Percentiles rank a stretch among this genome's conserved stretches.
Evolutionary conservation across 108 stramenopile species (phyloP).

Genomic region (Seminavis robusta): DNA sequence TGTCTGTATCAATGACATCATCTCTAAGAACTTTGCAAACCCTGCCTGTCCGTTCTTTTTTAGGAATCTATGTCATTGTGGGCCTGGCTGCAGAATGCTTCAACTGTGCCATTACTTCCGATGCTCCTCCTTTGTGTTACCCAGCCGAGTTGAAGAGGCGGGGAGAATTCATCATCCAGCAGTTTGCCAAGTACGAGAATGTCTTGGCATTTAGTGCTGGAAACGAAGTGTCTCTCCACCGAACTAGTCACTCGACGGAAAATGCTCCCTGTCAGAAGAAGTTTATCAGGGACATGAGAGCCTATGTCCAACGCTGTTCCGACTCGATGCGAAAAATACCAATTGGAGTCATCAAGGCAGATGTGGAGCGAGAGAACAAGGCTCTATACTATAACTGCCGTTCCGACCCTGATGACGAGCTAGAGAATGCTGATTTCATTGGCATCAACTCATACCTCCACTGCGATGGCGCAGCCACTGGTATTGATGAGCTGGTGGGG

Average conservation of each 20-base stretch:
- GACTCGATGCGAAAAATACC: conserved; percentile 19
- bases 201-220: conserved; percentile 37
- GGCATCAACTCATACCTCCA: conserved; percentile 38
- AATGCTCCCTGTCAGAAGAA: conserved; percentile 48
- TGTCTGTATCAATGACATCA: no score
- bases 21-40: no score
- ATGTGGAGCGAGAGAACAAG: conserved; percentile 1
- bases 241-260: conserved; percentile 3
- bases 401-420: conserved; percentile 21
- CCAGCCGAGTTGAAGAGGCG: conserved; percentile 27
- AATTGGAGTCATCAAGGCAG: conserved; percentile 29
- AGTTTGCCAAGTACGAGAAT: conserved; percentile 45
- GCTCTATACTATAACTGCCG: conserved; percentile 35
- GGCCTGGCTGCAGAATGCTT: conserved; percentile 31
- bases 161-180: conserved; percentile 31
- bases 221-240: conserved; percentile 40
- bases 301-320: conserved; percentile 22
- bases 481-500: no score
- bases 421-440: conserved; percentile 39
- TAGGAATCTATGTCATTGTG: conserved; percentile 47
- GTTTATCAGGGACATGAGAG: conserved; percentile 41
- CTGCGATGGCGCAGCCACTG: no score
- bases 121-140: conserved; percentile 38
- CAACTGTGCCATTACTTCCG: conserved; percentile 24
- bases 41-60: no score